phyloP scores from a whole-genome alignment of 1,284 basidiomycete species.

The Trichosporon asahii region DNA sequence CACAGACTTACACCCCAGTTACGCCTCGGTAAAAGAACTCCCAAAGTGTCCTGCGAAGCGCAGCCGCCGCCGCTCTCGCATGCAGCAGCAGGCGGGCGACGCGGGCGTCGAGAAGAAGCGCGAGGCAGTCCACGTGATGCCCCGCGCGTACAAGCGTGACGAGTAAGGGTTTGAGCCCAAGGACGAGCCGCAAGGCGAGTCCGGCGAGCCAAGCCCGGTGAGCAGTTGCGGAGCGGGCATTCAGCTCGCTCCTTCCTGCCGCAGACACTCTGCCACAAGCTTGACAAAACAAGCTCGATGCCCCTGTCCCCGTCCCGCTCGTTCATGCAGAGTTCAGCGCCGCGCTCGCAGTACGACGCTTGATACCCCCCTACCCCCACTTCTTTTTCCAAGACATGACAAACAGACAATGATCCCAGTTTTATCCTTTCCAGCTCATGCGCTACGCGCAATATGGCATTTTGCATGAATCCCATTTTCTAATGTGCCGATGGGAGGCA shows the following conservation, averaged over 20 bases:
- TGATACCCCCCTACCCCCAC: neutral
- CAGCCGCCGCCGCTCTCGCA: neutral
- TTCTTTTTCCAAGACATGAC: neutral
- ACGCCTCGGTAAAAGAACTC: constrained; percentile 11
- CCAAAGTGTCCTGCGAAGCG: constrained; percentile 7
- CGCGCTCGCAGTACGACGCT: constrained; percentile 2
- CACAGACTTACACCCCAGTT: constrained; percentile 19
- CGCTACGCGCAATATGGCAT: neutral
- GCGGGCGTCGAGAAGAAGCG: neutral
- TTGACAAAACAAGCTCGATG: neutral
- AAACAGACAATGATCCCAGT: neutral
- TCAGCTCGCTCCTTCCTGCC: no score
- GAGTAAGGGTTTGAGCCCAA: neutral
- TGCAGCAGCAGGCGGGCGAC: neutral
- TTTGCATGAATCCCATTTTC: neutral
- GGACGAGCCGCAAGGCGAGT: neutral
- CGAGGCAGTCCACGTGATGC: neutral
- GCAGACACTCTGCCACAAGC: no score
- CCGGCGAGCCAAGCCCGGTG: neutral
- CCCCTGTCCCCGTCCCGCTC: neutral
- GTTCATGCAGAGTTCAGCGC: neutral
- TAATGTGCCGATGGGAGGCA: neutral
- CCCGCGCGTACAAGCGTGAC: neutral
- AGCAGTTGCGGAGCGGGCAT: no score
- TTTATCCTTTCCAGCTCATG: neutral